Evolutionary conservation across 2,329 filamentous ascomycete species (phyloP).

Genomic region (Aspergillus cejpii): DNA sequence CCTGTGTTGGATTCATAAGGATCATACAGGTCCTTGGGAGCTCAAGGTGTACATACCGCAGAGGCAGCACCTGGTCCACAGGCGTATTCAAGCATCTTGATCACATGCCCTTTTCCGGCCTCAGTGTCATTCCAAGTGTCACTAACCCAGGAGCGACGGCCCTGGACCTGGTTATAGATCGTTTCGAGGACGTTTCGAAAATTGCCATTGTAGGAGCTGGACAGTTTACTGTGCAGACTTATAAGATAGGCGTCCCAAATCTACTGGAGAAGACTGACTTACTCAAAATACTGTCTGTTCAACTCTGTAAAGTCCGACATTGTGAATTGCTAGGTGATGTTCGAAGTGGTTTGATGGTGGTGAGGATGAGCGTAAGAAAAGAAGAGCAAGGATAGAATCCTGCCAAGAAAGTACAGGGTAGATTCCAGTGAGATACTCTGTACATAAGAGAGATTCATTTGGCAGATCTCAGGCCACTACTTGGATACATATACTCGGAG

Average conservation of each 20-base stretch:
- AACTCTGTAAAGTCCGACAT: constrained; percentile 34
- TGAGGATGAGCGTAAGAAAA: not conserved
- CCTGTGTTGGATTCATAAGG: constrained; percentile 25
- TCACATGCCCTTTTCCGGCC: constrained; percentile 21
- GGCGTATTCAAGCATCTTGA: constrained; percentile 65
- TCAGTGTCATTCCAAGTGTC: constrained; percentile 46
- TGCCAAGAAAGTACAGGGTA: not conserved
- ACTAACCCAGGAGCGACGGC: constrained; percentile 55
- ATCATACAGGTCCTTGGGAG: not conserved
- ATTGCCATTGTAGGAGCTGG: constrained; percentile 52
- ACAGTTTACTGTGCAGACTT: constrained; percentile 41
- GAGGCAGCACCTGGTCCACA: constrained; percentile 65
- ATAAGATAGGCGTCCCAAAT: constrained; percentile 1
- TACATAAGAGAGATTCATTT: not conserved
- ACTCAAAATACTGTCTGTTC: constrained; percentile 40
- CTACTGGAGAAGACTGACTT: constrained; percentile 13
- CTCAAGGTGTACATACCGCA: constrained; percentile 44
- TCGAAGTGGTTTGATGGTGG: not conserved
- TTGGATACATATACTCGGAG: constrained; percentile 18
- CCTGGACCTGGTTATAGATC: constrained; percentile 51
- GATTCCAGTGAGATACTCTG: not conserved
- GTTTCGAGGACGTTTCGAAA: constrained; percentile 49
- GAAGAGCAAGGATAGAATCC: not conserved
- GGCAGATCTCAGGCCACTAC: not conserved
- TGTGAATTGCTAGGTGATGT: not conserved